Percentiles rank a stretch among this genome's conserved stretches.
phyloP scores from a whole-genome alignment of 2,329 filamentous ascomycete genomes.

The Amauroascus verrucosus region DNA sequence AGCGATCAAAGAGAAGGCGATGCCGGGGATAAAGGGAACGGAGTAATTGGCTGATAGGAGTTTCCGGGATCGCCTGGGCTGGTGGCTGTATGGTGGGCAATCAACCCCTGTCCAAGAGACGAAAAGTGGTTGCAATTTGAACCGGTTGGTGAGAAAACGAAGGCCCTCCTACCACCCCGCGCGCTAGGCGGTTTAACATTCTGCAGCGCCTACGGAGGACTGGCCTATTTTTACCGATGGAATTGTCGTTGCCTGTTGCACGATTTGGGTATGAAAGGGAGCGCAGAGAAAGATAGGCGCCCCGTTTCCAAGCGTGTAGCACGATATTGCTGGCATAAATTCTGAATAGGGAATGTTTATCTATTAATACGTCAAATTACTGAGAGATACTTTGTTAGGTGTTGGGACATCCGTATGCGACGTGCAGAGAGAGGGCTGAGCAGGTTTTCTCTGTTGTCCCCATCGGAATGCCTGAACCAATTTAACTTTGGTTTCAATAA shows the following conservation, averaged over 20 bases:
- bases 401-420: too few species aligned
- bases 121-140: not conserved
- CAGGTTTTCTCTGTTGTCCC: too few species aligned
- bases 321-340: too few species aligned
- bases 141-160: not conserved
- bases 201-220: not conserved
- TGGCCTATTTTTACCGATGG: not conserved
- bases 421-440: too few species aligned
- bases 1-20: not conserved
- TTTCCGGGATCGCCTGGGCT: not conserved
- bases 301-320: too few species aligned
- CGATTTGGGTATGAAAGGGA: not conserved
- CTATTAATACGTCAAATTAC: too few species aligned
- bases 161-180: too few species aligned
- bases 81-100: not conserved
- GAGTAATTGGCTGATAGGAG: not conserved
- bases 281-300: too few species aligned
- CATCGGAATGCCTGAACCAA: too few species aligned
- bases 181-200: slow-evolving; percentile 3
- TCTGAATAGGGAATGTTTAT: too few species aligned
- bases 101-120: not conserved
- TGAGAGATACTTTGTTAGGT: too few species aligned
- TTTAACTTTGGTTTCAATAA: too few species aligned
- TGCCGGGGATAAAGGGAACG: not conserved
- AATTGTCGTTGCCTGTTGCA: not conserved